These are phyloP conservation scores for Phytophthora fragariae DNA, from an alignment of 352 stramenopile species.

Conservation along the genomic window DNA sequence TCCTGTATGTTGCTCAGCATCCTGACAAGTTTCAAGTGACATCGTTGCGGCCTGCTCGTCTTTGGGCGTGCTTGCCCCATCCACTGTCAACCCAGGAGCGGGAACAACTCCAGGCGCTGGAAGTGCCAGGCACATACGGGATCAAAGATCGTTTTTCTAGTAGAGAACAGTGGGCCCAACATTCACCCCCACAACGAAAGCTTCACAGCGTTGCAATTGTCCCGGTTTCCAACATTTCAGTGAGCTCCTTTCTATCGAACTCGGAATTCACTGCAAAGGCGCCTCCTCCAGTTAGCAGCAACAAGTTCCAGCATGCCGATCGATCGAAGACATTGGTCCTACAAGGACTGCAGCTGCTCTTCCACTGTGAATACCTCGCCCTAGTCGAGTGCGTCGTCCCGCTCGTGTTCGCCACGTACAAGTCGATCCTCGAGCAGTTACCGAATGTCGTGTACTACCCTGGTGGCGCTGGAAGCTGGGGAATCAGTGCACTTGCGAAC, in stretches of 20 bases:
- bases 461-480: slow-evolving; percentile 18
- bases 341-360: slow-evolving; percentile 41
- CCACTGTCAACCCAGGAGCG: neutral
- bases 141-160: neutral
- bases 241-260: slow-evolving; percentile 8
- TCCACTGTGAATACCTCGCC: slow-evolving; percentile 44
- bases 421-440: slow-evolving; percentile 39
- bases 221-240: neutral
- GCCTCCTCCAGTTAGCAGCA: neutral
- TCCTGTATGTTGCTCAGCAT: slow-evolving; percentile 6
- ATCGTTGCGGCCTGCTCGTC: neutral
- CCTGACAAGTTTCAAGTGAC: slow-evolving; percentile 2
- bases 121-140: slow-evolving; percentile 1
- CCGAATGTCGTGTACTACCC: slow-evolving; percentile 48
- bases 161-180: neutral
- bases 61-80: slow-evolving; percentile 19
- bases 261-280: slow-evolving; percentile 4
- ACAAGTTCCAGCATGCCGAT: neutral
- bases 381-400: slow-evolving; percentile 49
- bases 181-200: neutral
- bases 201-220: neutral
- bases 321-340: slow-evolving; percentile 12
- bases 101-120: neutral
- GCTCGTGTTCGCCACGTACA: slow-evolving; percentile 42
- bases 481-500: neutral